phyloP scores from a whole-genome alignment of 305 asterid species.

The Fraxinus velutina region DNA sequence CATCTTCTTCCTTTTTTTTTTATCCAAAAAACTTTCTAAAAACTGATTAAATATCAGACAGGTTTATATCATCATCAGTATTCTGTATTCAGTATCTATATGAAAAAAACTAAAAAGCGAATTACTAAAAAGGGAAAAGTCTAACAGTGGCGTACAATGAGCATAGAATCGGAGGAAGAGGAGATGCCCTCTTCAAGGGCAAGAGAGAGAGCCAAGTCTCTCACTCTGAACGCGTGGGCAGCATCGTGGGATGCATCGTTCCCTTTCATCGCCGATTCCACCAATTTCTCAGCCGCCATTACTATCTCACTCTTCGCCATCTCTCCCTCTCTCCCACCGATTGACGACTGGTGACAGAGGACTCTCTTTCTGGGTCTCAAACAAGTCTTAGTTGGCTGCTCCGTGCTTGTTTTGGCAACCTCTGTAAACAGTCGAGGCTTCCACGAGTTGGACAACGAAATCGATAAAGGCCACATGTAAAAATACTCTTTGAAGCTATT shows the following conservation, averaged over 20 bases:
- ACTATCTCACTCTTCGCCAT: conserved; percentile 47
- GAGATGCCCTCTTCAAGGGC: conserved; percentile 68
- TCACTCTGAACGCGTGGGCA: conserved; percentile 79
- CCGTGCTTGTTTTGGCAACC: not conserved
- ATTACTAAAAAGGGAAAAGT: conserved; percentile 1
- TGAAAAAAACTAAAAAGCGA: not conserved
- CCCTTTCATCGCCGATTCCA: conserved; percentile 62
- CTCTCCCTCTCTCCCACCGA: conserved; percentile 1
- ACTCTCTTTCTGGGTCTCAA: not conserved
- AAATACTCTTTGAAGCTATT: no score
- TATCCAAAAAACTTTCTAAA: not conserved
- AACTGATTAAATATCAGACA: not conserved
- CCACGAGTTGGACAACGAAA: not conserved
- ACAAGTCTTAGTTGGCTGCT: not conserved
- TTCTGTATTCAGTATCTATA: not conserved
- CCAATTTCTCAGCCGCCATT: conserved; percentile 65
- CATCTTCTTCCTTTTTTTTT: not conserved
- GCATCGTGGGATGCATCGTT: conserved; percentile 96
- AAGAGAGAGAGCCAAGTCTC: conserved; percentile 86
- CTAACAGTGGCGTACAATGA: conserved; percentile 37
- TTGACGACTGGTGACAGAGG: not conserved
- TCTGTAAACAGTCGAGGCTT: not conserved
- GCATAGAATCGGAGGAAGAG: conserved; percentile 51
- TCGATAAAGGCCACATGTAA: not conserved
- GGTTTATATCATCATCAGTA: not conserved